Base-by-base conservation (phyloP, 2,329 filamentous ascomycete species). In the Intubia oerlemansii region DNA sequence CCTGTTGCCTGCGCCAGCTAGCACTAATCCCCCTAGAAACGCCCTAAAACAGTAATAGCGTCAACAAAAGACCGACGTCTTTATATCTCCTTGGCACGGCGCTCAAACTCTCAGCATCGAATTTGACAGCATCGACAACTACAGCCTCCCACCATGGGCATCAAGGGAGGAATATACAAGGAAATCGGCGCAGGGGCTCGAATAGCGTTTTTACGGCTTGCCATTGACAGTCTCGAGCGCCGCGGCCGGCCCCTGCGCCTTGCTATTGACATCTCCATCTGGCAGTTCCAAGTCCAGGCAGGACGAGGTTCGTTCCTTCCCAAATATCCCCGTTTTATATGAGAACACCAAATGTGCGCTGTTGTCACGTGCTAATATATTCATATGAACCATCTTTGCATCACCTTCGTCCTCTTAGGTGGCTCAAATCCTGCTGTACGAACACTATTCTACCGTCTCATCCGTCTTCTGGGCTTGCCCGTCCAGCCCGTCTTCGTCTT, bases 201-300 rank as follows among this genome's bases (percentile, higher is more conserved):
- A 34, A 59, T 90, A 31, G 75, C 88, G 12, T 61, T 98, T 8
- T 69, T 78, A 19, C 90, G 80, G 44, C 62, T 95, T 28, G 76
- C 84, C 17, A 61, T 82, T 25, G 67, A 82, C 27, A 74, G 79
- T 39, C 66, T 90, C 37, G 67, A 81, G 42, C 51, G 61, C 30
- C 69, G 67, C 9, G 62, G 65, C 15, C 64, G 73, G 2, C 84
- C 84, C 0, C 57, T 95, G 23, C 74, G 84, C 23, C 60, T 98
- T 26, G 88, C 88, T 22, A 77, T 98, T 38, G 88, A 98, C 46
- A 77, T 91, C 40, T 81, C 82, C 3, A 95, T 98, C 44, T 98
- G 88, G 88, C 76, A 92, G 25, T 95, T 92, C 44, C 88, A 98
- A 44, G 74, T 74, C 10, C 82, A 91, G 44, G 74, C 80, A 10